Evolutionary conservation across 139 green algal species (phyloP).

Genomic region (Micromonas pusilla): DNA sequence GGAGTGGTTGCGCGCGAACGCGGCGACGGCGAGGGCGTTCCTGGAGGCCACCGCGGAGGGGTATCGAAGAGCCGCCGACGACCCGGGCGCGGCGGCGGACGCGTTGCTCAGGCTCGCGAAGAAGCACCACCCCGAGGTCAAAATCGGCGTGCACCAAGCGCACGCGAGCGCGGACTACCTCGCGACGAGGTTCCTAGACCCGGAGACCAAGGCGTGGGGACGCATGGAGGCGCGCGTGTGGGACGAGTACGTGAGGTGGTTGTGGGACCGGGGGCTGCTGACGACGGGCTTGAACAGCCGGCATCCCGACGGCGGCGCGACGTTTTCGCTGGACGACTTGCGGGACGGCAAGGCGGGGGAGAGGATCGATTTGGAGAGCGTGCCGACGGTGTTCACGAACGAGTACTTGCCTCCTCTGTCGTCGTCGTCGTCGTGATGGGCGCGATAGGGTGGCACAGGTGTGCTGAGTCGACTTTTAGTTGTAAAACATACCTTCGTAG

Average conservation of each 20-base stretch:
- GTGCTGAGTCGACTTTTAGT: too few relatives aligned
- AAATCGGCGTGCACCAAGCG: background rate
- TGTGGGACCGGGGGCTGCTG: conserved; percentile 8
- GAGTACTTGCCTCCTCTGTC: conserved; percentile 12
- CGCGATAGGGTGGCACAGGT: too few relatives aligned
- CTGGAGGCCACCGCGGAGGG: conserved; percentile 32
- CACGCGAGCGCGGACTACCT: background rate
- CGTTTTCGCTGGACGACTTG: conserved; percentile 12
- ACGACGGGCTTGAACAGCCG: conserved; percentile 8
- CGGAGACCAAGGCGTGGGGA: conserved; percentile 9
- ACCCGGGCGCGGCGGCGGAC: conserved; percentile 49
- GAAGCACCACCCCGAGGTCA: background rate
- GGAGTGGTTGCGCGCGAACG: background rate
- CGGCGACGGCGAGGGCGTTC: background rate
- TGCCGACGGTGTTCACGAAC: conserved; percentile 14
- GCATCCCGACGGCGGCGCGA: conserved; percentile 1
- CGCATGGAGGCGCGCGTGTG: background rate
- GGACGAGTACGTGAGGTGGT: conserved; percentile 20
- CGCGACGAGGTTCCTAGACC: conserved; percentile 1
- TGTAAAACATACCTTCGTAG: too few relatives aligned
- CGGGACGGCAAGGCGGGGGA: conserved; percentile 15
- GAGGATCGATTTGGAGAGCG: background rate
- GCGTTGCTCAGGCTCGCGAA: background rate
- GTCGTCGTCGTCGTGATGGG: too few relatives aligned
- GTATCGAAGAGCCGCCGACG: conserved; percentile 49